Conservation (phyloP, 495 filamentous ascomycete genomes). For the Choiromyces venosus region DNA sequence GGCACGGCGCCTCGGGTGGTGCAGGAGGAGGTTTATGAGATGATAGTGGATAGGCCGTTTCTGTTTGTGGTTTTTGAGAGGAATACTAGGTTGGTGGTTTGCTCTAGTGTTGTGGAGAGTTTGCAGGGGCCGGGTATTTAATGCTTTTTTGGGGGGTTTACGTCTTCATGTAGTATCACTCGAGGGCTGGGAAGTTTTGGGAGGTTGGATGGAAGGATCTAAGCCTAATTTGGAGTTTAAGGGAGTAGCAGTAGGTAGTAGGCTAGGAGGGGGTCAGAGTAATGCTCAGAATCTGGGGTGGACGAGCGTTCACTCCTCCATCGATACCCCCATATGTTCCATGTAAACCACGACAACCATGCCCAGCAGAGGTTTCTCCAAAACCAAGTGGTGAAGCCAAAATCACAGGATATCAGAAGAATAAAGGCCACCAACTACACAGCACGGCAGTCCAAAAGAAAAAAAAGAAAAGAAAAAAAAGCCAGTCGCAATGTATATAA, state of each 20-base stretch:
- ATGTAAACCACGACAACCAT: neutral
- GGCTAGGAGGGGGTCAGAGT: neutral
- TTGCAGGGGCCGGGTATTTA: neutral
- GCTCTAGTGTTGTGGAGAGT: conserved; percentile 1
- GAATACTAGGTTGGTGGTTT: neutral
- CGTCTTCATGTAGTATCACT: neutral
- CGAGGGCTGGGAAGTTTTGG: neutral
- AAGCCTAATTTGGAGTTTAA: neutral
- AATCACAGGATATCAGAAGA: neutral
- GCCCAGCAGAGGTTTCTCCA: neutral
- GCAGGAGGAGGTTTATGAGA: neutral
- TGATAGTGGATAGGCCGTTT: conserved; percentile 8
- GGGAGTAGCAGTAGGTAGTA: no score
- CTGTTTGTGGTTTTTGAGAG: conserved; percentile 10
- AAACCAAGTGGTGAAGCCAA: neutral
- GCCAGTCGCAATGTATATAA: neutral
- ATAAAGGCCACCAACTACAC: neutral
- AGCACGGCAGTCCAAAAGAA: neutral
- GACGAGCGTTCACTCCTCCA: neutral
- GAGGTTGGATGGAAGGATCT: neutral
- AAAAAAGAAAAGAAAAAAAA: neutral
- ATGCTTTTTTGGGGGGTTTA: neutral
- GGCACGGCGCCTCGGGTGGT: neutral
- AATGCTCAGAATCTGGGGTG: neutral
- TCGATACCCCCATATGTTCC: neutral